Evolutionary conservation across 768 basidiomycete genomes (phyloP), one percentile per base, ranked within the genome.

Genomic region (Sistotremastrum suecicum): DNA sequence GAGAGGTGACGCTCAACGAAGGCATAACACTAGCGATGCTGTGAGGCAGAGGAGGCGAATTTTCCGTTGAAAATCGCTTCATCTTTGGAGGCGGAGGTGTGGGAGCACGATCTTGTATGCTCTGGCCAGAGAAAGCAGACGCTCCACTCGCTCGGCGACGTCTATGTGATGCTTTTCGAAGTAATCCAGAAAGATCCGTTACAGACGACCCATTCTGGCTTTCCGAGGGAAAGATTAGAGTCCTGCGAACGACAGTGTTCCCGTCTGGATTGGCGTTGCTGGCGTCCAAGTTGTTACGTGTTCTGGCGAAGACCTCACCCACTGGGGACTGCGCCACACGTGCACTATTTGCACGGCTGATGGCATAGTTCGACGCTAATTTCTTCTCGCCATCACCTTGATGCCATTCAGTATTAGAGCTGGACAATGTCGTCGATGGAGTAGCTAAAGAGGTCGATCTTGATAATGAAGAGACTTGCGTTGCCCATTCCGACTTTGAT

Each of bases 1-100:
- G 59, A 56, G 37, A 72, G 67, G 40, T 61, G 54, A 29, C 48
- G 50, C 53, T 69, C 63, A 20, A 60, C 58, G 41, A 60, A 64
- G 20, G 68, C 54, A 4, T 68, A 61, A 45, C 77, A 66, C 8
- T 76, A 68, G 48, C 66, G 60, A 36, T 80, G 74, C 42, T 81
- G 58, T 72, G 72, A 7, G 84, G 83, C 34, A 86, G 67, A 7
- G 84, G 84, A 38, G 83, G 83, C 3, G 78, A 71, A 35, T 64
- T 64, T 53, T 80, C 78, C 48, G 63, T 67, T 20, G 83, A 82
- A 63, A 86, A 84, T 35, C 81, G 75, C 50, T 71, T 72, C 33
- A 60, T 52, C 36, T 69, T 66, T 4, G 82, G 77, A 33, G 87
- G 87, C 11, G 86, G 87, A n/a, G 86, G 86, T 5, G 87, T 89